Base-by-base conservation (phyloP, 768 basidiomycete species). In the Calocera viscosa region DNA sequence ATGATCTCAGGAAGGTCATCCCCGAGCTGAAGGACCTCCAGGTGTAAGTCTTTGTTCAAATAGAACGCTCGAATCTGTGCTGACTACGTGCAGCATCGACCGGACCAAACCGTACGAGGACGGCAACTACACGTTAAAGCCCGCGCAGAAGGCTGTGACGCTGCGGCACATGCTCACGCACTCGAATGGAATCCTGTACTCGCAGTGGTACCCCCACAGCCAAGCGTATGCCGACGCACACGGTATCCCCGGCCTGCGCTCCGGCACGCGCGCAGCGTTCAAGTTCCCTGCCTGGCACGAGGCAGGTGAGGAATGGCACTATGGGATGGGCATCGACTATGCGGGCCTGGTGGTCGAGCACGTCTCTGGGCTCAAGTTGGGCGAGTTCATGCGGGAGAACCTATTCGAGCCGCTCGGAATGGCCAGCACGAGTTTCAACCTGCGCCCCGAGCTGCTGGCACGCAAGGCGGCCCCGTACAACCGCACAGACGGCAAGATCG, bases 321-420 rank as follows among this genome's bases (percentile, higher is more conserved):
- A 60, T 26, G 53, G 53, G 53, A 60, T 60, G 53, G 53, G 53
- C 14, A 60, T 60, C 53, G 53, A 60, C 30, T 60, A 60, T 60
- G 53, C 53, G 14, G 53, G 53, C 8, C 30, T 60, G 24, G 53
- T 60, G 53, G 53, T 60, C 5, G 53, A 60, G 30, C 53, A 60
- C 53, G 11, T 12, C 7, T 60, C 53, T 2, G 53, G 53, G 26
- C 5, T 28, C 2, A 60, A 60, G 30, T 19, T 60, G 14, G 53
- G 53, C 24, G 53, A 60, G 30, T 60, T 60, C 53, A 14, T 60
- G 53, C 24, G 19, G 26, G 14, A 60, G 53, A 60, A 60, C 53
- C 53, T 60, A 26, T 60, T 60, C 22, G 53, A 14, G 8, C 53
- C 53, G 53, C 53, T 60, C 53, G 53, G 53, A 5, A 60, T 60